Evolutionary conservation across 2,329 filamentous ascomycete species (phyloP).

Genomic region (Fusarium liriodendri): DNA sequence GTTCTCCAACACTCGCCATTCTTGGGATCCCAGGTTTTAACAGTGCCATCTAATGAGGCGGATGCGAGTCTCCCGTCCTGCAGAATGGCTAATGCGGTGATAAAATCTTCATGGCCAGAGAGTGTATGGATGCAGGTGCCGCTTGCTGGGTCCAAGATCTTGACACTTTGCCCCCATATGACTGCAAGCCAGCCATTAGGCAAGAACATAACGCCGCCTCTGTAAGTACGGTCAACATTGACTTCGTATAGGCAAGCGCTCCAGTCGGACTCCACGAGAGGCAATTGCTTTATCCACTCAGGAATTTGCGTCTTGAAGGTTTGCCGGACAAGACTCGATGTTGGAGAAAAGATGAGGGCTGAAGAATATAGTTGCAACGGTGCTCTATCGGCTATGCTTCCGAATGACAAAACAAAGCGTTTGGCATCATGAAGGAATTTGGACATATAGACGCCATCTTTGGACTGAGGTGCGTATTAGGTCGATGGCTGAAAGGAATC

Average conservation of each 20-base stretch:
- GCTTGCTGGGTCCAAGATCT: neutral
- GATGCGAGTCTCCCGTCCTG: neutral
- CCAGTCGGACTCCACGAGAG: constrained; percentile 30
- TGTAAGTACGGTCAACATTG: neutral
- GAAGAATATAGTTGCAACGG: constrained; percentile 46
- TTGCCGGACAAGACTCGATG: constrained; percentile 25
- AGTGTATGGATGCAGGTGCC: neutral
- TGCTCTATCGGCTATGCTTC: constrained; percentile 6
- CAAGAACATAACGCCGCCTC: neutral
- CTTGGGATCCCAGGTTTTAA: neutral
- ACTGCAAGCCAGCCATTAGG: neutral
- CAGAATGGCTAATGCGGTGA: neutral
- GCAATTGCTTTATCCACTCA: constrained; percentile 26
- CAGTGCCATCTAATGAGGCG: neutral
- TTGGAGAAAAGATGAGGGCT: constrained; percentile 39
- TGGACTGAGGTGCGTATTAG: neutral
- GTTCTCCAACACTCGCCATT: neutral
- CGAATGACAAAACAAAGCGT: constrained; percentile 24
- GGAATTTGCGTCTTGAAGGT: constrained; percentile 22
- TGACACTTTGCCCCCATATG: neutral
- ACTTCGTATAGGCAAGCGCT: constrained; percentile 15
- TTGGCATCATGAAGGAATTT: constrained; percentile 29
- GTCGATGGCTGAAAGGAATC: neutral
- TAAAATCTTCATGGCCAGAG: too few species aligned
- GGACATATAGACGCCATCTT: neutral